Base-by-base conservation (phyloP, 2,329 filamentous ascomycete genomes). In the Stagonosporopsis rhizophila region DNA sequence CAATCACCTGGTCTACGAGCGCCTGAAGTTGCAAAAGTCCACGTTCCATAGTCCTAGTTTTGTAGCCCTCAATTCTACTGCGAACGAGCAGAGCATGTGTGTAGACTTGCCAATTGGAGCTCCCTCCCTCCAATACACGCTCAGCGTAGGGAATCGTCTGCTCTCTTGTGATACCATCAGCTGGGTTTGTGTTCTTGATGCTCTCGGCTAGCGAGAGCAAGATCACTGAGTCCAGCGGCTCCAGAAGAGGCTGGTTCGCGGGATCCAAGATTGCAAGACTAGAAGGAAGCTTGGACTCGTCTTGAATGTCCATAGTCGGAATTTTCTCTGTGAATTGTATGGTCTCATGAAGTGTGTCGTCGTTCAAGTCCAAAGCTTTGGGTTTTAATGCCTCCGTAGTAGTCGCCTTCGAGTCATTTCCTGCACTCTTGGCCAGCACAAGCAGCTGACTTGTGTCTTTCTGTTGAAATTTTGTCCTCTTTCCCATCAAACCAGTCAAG, bases 31-130 rank as follows among this genome's bases (percentile, higher is more conserved):
- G 95, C 19, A 99, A 80, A 0, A 99, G 86, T 41, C 92, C 91
- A 57, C 95, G 84, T 77, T 99, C 95, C 34, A 96, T 83, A 0
- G 95, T 99, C 51, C 94, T 84, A 49, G 93, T 91, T 49, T 87
- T 86, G 76, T 96, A 93, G 0, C 93, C 84, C 76, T 99, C 95
- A 51, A 98, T 94, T 15, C 95, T 85, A 58, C 91, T 96, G 40
- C 95, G 85, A 1, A 98, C 90, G 0, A 99, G 82, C 8, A 99
- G 81, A 0, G 92, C 95, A 72, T 98, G 93, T 0, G 95, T 97
- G 73, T 98, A 98, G 30, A 97, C 89, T 74, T 98, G 95, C 95
- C 95, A 99, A 75, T 98, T 99, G 0, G 92, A 94, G 41, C 90
- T 90, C 65, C 94, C 93, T 58, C 95, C 92, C 8, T 90, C 85